Base-by-base conservation (phyloP, 1,284 basidiomycete genomes). In the Rhodotorula mucilaginosa region DNA sequence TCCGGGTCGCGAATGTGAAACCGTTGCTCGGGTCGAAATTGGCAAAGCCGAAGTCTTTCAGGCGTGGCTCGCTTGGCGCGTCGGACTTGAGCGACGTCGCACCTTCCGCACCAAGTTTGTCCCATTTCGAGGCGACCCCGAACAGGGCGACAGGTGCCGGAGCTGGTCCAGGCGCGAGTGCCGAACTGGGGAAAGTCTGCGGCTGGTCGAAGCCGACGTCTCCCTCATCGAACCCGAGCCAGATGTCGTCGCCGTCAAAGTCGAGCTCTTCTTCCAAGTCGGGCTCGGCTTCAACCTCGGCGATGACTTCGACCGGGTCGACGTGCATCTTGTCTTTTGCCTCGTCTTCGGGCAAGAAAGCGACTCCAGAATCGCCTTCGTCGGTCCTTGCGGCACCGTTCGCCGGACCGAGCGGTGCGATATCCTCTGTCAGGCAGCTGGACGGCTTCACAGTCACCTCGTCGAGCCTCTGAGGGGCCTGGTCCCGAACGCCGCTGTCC, bases 171-270 rank as follows among this genome's bases (percentile, higher is more conserved):
- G 61, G 46, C 19, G 68, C 69, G 4, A 49, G 58, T 10, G 69
- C 49, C 47, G 68, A 67, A 29, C 65, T 64, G 23, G 65, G 62
- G 31, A 73, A 67, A 2, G 68, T 63, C 16, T 58, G 47, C 18
- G 63, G 65, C 26, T 70, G 52, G 52, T 73, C 72, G 58, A 73
- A 70, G 1, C 68, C 72, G 23, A 67, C 58, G 12, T 64, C 69
- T 39, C n/a, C 58, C 1, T 61, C 65, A 29, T 70, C 71, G 63
- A 73, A 70, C 7, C 64, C 71, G 26, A 67, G 57, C 74, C 74
- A 75, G 58, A 73, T 65, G 57, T 75, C 74, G 67, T 73, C 72
- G 29, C 69, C 74, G 49, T 75, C 71, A 58, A 63, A 69, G 47
- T 72, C 73, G 13, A 31, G 5, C 2, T 68, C 69, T 19, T 68